Evolutionary conservation across 495 filamentous ascomycete genomes (phyloP).

Genomic region (Bombardia bombarda): DNA sequence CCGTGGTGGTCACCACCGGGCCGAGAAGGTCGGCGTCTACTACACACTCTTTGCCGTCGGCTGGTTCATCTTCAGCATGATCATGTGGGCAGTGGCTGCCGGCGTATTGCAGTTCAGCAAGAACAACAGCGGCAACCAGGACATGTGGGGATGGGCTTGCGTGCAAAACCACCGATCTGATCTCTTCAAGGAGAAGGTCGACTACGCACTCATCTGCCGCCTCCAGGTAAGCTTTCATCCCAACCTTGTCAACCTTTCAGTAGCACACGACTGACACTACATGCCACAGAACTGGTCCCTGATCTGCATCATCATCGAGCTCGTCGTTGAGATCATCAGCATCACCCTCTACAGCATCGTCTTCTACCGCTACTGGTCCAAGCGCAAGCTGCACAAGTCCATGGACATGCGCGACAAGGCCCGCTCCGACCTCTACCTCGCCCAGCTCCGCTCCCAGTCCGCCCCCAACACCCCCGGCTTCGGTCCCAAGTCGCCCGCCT

Average conservation of each 20-base stretch:
- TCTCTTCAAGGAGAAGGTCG: slow-evolving; percentile 67
- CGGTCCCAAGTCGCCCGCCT: slow-evolving; percentile 52
- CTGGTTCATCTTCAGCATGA: slow-evolving; percentile 88
- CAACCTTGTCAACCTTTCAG: background rate
- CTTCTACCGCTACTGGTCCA: slow-evolving; percentile 94
- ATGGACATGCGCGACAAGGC: slow-evolving; percentile 95
- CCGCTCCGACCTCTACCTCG: slow-evolving; percentile 89
- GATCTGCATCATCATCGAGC: slow-evolving; percentile 94
- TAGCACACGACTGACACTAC: slow-evolving; percentile 12
- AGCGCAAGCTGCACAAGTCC: slow-evolving; percentile 85
- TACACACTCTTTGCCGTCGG: slow-evolving; percentile 85
- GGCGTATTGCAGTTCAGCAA: slow-evolving; percentile 74
- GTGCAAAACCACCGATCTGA: slow-evolving; percentile 73
- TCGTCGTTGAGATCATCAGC: slow-evolving; percentile 84
- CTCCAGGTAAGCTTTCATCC: slow-evolving; percentile 59
- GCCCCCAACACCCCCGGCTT: slow-evolving; percentile 92
- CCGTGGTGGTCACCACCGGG: slow-evolving; percentile 78
- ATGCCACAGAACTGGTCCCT: slow-evolving; percentile 76
- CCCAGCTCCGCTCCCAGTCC: slow-evolving; percentile 84
- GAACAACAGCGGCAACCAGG: slow-evolving; percentile 62
- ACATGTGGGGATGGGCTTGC: slow-evolving; percentile 97
- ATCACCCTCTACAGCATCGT: slow-evolving; percentile 88
- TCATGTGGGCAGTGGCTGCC: slow-evolving; percentile 88
- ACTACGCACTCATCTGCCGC: slow-evolving; percentile 91
- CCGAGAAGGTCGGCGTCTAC: slow-evolving; percentile 88